These are phyloP conservation scores for Heliamphora exappendiculata DNA, from an alignment of 148 eudicot genomes.

Conservation along the genomic window DNA sequence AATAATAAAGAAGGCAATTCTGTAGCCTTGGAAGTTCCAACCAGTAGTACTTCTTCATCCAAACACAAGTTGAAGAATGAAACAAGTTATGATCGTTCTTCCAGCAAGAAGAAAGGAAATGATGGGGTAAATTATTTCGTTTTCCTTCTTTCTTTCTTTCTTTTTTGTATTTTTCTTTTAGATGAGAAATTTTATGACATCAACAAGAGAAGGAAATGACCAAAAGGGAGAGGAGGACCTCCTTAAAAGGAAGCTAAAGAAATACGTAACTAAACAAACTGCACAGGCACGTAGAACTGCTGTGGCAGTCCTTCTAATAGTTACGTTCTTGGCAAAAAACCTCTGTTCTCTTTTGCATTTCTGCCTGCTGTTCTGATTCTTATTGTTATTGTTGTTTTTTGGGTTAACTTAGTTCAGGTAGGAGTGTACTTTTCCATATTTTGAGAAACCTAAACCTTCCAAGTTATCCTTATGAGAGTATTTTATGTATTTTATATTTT, in stretches of 20 bases:
- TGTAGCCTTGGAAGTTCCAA: constrained; percentile 28
- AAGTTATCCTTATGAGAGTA: too few species aligned
- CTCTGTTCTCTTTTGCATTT: not conserved
- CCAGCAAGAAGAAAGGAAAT: constrained; percentile 66
- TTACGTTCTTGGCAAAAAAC: not conserved
- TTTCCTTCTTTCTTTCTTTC: not conserved
- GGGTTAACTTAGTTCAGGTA: not conserved
- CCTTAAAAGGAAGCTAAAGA: constrained; percentile 1
- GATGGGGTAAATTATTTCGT: constrained; percentile 55
- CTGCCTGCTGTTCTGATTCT: constrained; percentile 1
- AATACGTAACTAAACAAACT: not conserved
- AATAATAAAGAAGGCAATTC: constrained; percentile 31
- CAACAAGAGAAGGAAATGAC: not conserved
- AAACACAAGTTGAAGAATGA: constrained; percentile 37
- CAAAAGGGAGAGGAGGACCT: not conserved
- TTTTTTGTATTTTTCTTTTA: not conserved
- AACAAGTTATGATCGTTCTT: constrained; percentile 22
- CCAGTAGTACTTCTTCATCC: constrained; percentile 26
- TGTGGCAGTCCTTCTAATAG: not conserved
- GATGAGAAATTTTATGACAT: not conserved
- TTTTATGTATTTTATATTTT: too few species aligned
- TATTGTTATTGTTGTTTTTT: not conserved
- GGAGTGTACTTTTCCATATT: not conserved
- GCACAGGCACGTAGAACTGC: not conserved
- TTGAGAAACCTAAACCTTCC: not conserved